Evolutionary conservation across 768 basidiomycete genomes (phyloP).

Genomic region (Kwoniella heveanensis): DNA sequence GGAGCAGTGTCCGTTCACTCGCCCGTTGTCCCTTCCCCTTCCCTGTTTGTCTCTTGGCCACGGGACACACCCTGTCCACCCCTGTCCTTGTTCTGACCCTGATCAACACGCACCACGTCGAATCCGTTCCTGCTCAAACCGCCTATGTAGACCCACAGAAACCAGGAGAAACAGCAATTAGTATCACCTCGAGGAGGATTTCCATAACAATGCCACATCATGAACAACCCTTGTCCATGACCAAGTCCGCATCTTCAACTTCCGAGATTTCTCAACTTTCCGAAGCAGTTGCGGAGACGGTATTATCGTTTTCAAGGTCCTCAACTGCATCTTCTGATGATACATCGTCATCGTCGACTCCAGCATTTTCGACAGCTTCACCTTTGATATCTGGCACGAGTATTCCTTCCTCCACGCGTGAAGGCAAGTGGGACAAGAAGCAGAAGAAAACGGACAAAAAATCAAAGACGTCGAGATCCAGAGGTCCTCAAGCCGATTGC

Average conservation of each 20-base stretch:
- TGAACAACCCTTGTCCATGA: not conserved
- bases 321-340: not conserved
- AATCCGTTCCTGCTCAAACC: too few relatives aligned
- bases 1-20: not conserved
- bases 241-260: not conserved
- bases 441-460: not conserved
- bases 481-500: too few relatives aligned
- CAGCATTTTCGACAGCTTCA: not conserved
- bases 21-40: not conserved
- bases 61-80: not conserved
- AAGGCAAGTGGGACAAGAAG: not conserved
- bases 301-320: not conserved
- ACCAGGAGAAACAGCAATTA: too few relatives aligned
- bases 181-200: too few relatives aligned
- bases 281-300: not conserved
- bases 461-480: not conserved
- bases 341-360: not conserved
- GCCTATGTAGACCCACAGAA: too few relatives aligned
- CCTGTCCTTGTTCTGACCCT: not conserved
- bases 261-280: not conserved
- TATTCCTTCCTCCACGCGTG: not conserved
- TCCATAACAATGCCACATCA: conserved; percentile 14
- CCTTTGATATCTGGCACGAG: not conserved
- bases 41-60: not conserved
- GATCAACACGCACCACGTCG: too few relatives aligned